phyloP scores from a whole-genome alignment of 2,329 filamentous ascomycete genomes.

The Apiospora hydei region DNA sequence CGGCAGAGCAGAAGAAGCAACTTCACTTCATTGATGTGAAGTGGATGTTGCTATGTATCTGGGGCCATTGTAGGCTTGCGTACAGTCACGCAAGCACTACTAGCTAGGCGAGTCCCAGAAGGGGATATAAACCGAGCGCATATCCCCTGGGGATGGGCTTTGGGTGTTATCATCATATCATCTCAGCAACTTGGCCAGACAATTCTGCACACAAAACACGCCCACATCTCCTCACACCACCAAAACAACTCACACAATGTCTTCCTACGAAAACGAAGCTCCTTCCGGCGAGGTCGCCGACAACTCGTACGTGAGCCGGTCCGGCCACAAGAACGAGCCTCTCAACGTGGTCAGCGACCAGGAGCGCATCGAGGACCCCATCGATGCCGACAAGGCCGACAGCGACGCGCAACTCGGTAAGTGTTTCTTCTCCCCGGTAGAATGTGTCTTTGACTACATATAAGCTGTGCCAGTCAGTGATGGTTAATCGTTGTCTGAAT shows the following conservation, averaged over 20 bases:
- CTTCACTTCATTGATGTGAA: not conserved
- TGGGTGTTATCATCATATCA: not conserved
- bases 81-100: no score
- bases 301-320: conserved; percentile 45
- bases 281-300: conserved; percentile 36
- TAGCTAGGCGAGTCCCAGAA: not conserved
- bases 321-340: conserved; percentile 39
- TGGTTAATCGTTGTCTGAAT: not conserved
- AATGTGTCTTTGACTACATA: not conserved
- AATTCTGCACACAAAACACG: not conserved
- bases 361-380: conserved; percentile 43
- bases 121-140: not conserved
- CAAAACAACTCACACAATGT: conserved; percentile 25
- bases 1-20: not conserved
- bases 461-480: not conserved
- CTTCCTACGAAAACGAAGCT: conserved; percentile 33
- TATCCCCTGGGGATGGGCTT: not conserved
- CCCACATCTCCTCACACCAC: not conserved
- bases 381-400: conserved; percentile 42
- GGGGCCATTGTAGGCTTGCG: not conserved
- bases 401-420: conserved; percentile 46
- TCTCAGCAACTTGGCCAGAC: not conserved
- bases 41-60: not conserved
- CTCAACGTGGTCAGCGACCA: conserved; percentile 45
- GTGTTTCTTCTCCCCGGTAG: conserved; percentile 5